phyloP scores from a whole-genome alignment of 495 filamentous ascomycete species.

The Neurospora discreta region DNA sequence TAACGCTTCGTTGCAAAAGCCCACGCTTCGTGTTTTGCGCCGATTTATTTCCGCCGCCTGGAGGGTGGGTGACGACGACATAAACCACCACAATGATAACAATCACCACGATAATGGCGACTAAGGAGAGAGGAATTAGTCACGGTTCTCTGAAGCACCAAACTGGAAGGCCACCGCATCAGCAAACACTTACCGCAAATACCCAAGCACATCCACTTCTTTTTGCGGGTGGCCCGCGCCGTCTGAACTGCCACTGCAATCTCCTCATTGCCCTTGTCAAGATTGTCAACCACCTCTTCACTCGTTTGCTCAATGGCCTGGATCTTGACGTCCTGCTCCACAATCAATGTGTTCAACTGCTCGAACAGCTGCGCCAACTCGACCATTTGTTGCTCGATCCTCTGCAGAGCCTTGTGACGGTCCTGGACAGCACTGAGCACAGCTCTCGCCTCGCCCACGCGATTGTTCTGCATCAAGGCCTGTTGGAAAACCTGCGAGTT shows the following conservation, averaged over 20 bases:
- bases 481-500: conserved; percentile 70
- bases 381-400: conserved; percentile 79
- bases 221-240: conserved; percentile 68
- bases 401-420: conserved; percentile 79
- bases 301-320: conserved; percentile 70
- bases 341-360: conserved; percentile 53
- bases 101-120: conserved; percentile 40
- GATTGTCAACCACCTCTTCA: conserved; percentile 65
- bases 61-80: conserved; percentile 22
- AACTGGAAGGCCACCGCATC: not conserved
- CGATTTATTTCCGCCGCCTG: conserved; percentile 2
- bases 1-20: conserved; percentile 13
- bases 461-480: conserved; percentile 60
- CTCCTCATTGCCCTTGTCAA: conserved; percentile 71
- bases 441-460: conserved; percentile 67
- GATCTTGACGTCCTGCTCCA: conserved; percentile 71
- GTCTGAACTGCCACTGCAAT: conserved; percentile 66
- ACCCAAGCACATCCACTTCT: conserved; percentile 96
- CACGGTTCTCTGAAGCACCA: not conserved
- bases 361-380: conserved; percentile 76
- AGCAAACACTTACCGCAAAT: conserved; percentile 56
- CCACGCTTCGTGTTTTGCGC: conserved; percentile 13
- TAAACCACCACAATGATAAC: conserved; percentile 39
- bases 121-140: conserved; percentile 13
- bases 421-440: conserved; percentile 66